Evolutionary conservation across 345 rosid genomes (phyloP), one percentile per base, ranked within the genome.

Genomic region (Boechera stricta): DNA sequence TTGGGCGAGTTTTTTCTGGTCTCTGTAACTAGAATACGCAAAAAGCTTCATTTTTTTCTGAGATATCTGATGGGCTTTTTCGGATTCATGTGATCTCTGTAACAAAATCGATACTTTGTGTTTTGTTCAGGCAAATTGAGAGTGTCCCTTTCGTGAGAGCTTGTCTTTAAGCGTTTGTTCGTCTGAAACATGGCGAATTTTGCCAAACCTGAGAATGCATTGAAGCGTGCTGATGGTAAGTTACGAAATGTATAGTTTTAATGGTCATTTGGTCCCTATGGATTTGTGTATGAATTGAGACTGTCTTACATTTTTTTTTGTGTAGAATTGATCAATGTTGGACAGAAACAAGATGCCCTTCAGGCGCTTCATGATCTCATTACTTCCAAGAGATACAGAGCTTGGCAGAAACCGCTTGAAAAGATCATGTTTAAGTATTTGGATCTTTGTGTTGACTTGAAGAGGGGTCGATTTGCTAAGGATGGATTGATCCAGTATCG

Each of bases 401-500:
- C 98, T 2, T 96, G 98, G 99, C 97, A 93, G 76, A 96, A 96
- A 80, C 80, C 96, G 0, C 90, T 86, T 13, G 99, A 96, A 69
- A 87, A 82, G 82, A 93, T 96, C 9, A 96, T 96, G 99, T 90
- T 96, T 58, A 96, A 91, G 79, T 93, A 96, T 77, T 88, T 96
- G 1, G 99, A 96, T 84, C 95, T 96, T 8, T 96, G 99, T 49
- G 99, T 96, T 42, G 97, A 93, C 41, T 80, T 96, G 97, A 83
- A 95, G 54, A 87, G 87, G 35, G 99, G 99, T 42, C 85, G 97
- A 32, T 96, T 82, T 53, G 99, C 99, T 31, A 96, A 96, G 85
- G 99, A 96, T 82, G 99, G 99, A 24, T 79, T 96, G 48, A 93
- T 93, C 44, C 99, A 96, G 70, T 96, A 96, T 61, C 90, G 98